These are phyloP conservation scores for Talaromyces sp. DNA, from an alignment of 2,329 filamentous ascomycete species.

Conservation along the genomic window DNA sequence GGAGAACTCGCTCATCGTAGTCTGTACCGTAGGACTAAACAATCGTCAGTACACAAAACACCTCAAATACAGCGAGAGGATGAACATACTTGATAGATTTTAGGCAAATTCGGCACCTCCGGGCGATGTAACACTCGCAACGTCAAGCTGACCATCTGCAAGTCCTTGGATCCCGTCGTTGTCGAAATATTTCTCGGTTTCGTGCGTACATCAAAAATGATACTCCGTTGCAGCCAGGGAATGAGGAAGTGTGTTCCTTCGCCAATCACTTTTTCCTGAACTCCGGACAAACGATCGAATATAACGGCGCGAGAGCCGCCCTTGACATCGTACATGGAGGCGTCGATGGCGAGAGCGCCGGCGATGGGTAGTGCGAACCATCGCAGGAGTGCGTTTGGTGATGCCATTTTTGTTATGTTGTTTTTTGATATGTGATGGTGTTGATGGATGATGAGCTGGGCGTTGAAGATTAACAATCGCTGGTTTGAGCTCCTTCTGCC, in stretches of 20 bases:
- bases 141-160: conserved; percentile 99
- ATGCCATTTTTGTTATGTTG: conserved; percentile 45
- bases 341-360: conserved; percentile 64
- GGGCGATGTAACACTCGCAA: conserved; percentile 91
- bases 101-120: conserved; percentile 85
- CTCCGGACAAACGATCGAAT: conserved; percentile 89
- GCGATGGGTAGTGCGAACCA: conserved; percentile 69
- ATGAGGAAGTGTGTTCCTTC: conserved; percentile 97
- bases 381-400: conserved; percentile 34
- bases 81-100: conserved; percentile 87
- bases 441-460: conserved; percentile 15
- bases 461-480: conserved; percentile 7
- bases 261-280: conserved; percentile 87
- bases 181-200: conserved; percentile 97
- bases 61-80: not conserved
- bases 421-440: conserved; percentile 20
- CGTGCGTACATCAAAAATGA: conserved; percentile 95
- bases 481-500: conserved; percentile 14
- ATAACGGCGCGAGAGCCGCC: conserved; percentile 94
- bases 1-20: conserved; percentile 97
- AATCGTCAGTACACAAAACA: not conserved
- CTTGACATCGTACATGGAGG: conserved; percentile 94
- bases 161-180: conserved; percentile 95
- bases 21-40: conserved; percentile 87
- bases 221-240: conserved; percentile 90